A percentile compares a stretch with the other conserved stretches of the same genome.
phyloP scores from a whole-genome alignment of 768 basidiomycete genomes.

The Suillus subaureus region DNA sequence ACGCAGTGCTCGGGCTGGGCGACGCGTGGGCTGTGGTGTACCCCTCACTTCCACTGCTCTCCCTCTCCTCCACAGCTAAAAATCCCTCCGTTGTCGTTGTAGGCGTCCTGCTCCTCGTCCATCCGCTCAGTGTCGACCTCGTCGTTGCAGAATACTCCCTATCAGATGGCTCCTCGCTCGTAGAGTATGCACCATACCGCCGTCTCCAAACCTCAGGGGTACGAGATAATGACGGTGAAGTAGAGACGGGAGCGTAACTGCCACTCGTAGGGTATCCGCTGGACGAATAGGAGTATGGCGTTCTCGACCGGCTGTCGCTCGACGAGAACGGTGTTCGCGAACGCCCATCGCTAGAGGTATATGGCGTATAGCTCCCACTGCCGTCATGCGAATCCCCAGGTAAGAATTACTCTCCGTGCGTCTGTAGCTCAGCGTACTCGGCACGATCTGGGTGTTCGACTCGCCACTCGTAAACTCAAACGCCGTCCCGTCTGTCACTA shows the following conservation, averaged over 20 bases:
- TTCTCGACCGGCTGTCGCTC: constrained; percentile 12
- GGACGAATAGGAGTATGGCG: constrained; percentile 18
- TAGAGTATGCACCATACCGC: too few species aligned
- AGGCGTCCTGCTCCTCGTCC: too few species aligned
- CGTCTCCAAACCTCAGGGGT: constrained; percentile 25
- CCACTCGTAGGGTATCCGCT: constrained; percentile 20
- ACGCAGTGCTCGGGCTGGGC: constrained; percentile 26
- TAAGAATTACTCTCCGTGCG: constrained; percentile 57
- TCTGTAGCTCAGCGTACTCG: constrained; percentile 55
- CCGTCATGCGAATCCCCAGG: constrained; percentile 54
- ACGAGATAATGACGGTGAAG: constrained; percentile 61
- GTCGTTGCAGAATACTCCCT: too few species aligned
- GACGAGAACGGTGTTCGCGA: constrained; percentile 10
- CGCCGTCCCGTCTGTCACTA: constrained; percentile 41
- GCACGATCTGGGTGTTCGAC: constrained; percentile 46
- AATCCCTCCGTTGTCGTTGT: too few species aligned
- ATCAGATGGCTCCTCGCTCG: too few species aligned
- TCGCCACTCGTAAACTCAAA: constrained; percentile 39
- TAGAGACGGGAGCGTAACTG: constrained; percentile 22
- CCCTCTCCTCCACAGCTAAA: too few species aligned
- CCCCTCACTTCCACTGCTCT: too few species aligned
- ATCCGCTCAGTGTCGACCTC: too few species aligned
- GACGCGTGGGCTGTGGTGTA: too few species aligned
- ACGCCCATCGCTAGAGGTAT: constrained; percentile 11
- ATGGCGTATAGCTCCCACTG: constrained; percentile 35